Percentiles rank a stretch among this genome's conserved stretches.
phyloP scores from a whole-genome alignment of 495 filamentous ascomycete genomes.

The Cercophora newfieldiana region DNA sequence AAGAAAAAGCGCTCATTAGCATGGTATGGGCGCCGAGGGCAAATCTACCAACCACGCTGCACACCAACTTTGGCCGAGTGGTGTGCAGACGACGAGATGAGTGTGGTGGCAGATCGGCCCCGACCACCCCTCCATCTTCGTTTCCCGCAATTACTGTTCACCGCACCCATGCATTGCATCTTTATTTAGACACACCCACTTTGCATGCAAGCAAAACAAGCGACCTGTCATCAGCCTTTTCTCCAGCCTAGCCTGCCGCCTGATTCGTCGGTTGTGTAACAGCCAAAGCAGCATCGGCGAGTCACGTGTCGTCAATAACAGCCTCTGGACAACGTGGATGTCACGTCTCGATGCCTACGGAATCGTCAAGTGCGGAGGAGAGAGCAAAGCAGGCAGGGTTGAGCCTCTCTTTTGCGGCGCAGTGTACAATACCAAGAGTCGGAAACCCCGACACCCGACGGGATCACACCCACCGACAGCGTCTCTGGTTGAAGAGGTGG shows the following conservation, averaged over 20 bases:
- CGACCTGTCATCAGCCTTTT: not conserved
- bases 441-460: too few species aligned
- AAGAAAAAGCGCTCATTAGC: too few species aligned
- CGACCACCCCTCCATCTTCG: not conserved
- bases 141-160: not conserved
- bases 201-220: not conserved
- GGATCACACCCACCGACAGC: too few species aligned
- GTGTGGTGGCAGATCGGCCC: not conserved
- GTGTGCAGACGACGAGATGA: not conserved
- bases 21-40: not conserved
- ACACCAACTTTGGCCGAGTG: not conserved
- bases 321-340: not conserved
- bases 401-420: too few species aligned
- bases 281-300: not conserved
- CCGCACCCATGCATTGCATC: not conserved
- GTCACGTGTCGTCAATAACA: not conserved
- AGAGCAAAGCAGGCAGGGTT: too few species aligned
- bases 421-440: too few species aligned
- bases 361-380: too few species aligned
- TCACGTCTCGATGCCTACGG: not conserved
- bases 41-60: not conserved
- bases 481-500: too few species aligned
- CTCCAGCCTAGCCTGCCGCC: not conserved
- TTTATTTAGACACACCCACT: slow-evolving; percentile 14
- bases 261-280: not conserved